phyloP scores from a whole-genome alignment of 345 rosid species.

The Moricandia moricandioides region DNA sequence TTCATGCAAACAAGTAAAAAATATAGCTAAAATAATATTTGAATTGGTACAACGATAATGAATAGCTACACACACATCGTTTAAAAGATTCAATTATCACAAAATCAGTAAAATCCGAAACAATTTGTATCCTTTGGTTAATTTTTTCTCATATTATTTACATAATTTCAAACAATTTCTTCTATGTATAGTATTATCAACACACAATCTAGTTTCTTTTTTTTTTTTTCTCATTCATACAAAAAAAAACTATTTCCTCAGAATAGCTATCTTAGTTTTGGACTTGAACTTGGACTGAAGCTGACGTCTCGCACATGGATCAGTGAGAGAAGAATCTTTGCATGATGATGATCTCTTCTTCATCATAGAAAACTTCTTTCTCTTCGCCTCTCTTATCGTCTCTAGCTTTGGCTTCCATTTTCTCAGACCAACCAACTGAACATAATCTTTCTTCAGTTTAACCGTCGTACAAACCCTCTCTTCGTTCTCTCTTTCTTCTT shows the following conservation, averaged over 20 bases:
- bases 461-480: conserved; percentile 63
- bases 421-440: conserved; percentile 49
- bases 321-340: conserved; percentile 26
- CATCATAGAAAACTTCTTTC: conserved; percentile 40
- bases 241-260: neutral
- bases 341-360: conserved; percentile 39
- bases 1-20: conserved; percentile 1
- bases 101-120: conserved; percentile 7
- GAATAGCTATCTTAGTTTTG: conserved; percentile 33
- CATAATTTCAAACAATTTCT: conserved; percentile 15
- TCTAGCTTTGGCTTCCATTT: conserved; percentile 87
- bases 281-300: conserved; percentile 38
- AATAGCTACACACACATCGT: neutral
- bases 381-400: conserved; percentile 55
- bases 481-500: conserved; percentile 2
- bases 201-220: conserved; percentile 6
- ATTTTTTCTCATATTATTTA: conserved; percentile 9
- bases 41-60: neutral
- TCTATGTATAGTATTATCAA: conserved; percentile 19
- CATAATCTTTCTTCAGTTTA: conserved; percentile 62
- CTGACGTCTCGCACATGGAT: conserved; percentile 25
- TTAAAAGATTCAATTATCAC: neutral
- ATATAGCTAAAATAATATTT: neutral
- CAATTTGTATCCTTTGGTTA: neutral
- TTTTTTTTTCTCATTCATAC: neutral